These are phyloP conservation scores for Nigrospora oryzae DNA, from an alignment of 2,329 filamentous ascomycete genomes.

Conservation along the genomic window DNA sequence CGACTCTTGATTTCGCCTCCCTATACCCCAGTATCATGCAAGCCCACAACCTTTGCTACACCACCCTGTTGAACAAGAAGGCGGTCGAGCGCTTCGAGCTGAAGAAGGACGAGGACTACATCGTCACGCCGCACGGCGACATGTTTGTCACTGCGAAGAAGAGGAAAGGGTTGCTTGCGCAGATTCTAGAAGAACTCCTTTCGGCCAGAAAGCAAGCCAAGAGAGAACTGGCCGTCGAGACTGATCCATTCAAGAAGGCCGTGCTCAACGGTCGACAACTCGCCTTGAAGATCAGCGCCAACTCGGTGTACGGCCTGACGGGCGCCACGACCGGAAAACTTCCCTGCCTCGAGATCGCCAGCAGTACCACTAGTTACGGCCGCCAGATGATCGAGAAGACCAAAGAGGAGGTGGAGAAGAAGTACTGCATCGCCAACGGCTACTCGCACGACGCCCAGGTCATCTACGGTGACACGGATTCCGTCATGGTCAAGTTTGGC, in stretches of 20 bases:
- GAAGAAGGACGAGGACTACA: conserved; percentile 89
- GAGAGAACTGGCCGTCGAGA: conserved; percentile 79
- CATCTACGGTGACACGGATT: conserved; percentile 98
- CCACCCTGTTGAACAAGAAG: conserved; percentile 75
- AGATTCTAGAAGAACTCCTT: conserved; percentile 92
- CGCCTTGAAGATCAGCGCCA: conserved; percentile 92
- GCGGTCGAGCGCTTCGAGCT: conserved; percentile 68
- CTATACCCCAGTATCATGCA: conserved; percentile 99
- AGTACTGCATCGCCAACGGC: conserved; percentile 87
- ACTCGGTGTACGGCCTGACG: conserved; percentile 95
- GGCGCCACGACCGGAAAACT: conserved; percentile 94
- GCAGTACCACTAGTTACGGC: conserved; percentile 93
- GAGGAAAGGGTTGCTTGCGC: conserved; percentile 83
- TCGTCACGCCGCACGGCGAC: conserved; percentile 90
- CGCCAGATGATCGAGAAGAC: conserved; percentile 99
- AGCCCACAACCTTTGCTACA: conserved; percentile 97
- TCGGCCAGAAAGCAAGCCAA: conserved; percentile 92
- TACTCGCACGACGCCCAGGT: conserved; percentile 93
- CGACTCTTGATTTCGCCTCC: conserved; percentile 96
- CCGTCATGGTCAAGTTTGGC: conserved; percentile 99
- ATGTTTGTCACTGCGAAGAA: conserved; percentile 83
- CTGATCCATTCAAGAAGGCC: conserved; percentile 94
- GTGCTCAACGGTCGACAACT: conserved; percentile 95
- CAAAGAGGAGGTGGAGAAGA: conserved; percentile 86
- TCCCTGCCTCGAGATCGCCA: conserved; percentile 89